Conservation (phyloP, 257 asterid species). For the Fraxinus americana region DNA sequence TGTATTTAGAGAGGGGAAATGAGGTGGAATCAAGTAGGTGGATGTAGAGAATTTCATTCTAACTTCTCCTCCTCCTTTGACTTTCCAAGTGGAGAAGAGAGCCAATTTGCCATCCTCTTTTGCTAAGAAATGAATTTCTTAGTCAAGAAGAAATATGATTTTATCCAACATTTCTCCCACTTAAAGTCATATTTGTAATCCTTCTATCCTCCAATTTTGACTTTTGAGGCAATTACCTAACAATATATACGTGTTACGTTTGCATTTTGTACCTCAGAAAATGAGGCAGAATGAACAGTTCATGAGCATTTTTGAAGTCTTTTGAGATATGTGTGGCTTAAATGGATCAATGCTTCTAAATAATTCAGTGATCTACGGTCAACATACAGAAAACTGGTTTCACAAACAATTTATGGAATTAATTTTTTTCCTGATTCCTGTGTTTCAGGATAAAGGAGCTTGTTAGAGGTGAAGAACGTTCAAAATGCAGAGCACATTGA, state of each 20-base stretch:
- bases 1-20: too few species aligned
- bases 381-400: background rate
- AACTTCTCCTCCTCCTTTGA: too few species aligned
- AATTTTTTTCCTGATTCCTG: background rate
- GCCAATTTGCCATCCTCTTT: too few species aligned
- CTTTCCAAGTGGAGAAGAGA: too few species aligned
- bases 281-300: background rate
- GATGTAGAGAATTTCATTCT: too few species aligned
- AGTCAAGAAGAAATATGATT: too few species aligned
- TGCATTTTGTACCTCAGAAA: background rate
- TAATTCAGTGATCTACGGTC: background rate
- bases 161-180: too few species aligned
- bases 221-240: too few species aligned
- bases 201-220: too few species aligned
- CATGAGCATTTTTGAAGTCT: background rate
- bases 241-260: background rate
- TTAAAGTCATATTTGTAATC: too few species aligned
- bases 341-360: background rate
- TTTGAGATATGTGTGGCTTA: background rate
- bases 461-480: conserved; percentile 22
- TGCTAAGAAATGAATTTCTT: too few species aligned
- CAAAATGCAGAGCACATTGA: conserved; percentile 25
- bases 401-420: background rate
- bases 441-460: conserved; percentile 30
- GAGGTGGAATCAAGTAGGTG: too few species aligned